Conservation (phyloP, 164 flowering plant genomes). For the Malania oleifera region DNA sequence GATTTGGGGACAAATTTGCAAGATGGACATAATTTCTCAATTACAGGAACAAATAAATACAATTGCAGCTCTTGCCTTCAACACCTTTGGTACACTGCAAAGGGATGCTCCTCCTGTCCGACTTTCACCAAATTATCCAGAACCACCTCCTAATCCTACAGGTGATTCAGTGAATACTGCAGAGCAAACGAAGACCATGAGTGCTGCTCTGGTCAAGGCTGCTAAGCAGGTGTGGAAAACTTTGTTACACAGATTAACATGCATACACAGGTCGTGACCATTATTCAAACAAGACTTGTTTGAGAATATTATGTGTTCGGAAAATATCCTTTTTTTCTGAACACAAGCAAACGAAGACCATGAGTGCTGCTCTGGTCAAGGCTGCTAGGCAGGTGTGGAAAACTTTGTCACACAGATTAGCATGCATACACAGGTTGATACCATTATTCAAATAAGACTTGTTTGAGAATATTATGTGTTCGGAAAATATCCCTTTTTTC, state of each 20-base stretch:
- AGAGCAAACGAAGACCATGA: conserved; percentile 75
- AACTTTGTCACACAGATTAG: background rate
- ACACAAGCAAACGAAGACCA: conserved; percentile 73
- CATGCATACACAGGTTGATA: too few species aligned
- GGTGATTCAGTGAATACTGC: conserved; percentile 40
- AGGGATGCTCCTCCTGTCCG: conserved; percentile 1
- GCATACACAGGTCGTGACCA: too few species aligned
- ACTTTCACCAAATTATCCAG: background rate
- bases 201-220: conserved; percentile 75
- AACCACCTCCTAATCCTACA: conserved; percentile 19
- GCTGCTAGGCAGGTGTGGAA: conserved; percentile 83
- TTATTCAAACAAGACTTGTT: background rate
- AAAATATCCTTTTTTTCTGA: too few species aligned
- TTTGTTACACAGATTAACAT: background rate
- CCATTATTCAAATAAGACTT: background rate
- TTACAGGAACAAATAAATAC: background rate
- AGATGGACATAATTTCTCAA: background rate
- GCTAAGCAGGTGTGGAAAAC: conserved; percentile 70
- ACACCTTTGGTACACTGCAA: background rate
- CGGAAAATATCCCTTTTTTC: too few species aligned
- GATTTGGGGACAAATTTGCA: too few species aligned
- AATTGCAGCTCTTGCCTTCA: background rate
- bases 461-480: background rate
- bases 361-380: conserved; percentile 73
- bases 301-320: too few species aligned